Conservation (phyloP, 1,284 basidiomycete species). For the Leccinum subrobustum region DNA sequence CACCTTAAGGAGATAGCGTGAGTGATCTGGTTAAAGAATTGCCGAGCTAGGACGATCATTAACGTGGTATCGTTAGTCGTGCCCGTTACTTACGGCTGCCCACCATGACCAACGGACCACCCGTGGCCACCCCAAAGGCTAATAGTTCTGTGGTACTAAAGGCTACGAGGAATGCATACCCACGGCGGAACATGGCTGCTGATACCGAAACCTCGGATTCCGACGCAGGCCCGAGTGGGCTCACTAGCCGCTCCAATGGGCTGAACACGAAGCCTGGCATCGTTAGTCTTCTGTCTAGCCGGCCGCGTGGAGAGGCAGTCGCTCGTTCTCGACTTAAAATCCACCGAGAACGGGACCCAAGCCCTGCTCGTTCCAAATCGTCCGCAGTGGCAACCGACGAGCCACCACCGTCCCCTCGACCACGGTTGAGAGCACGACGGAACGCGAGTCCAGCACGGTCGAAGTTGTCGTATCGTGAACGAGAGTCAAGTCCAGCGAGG, state of each 20-base stretch:
- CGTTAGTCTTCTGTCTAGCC: conserved; percentile 41
- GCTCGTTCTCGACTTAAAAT: conserved; percentile 29
- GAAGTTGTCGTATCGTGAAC: conserved; percentile 28
- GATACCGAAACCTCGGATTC: conserved; percentile 34
- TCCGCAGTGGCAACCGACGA: conserved; percentile 29
- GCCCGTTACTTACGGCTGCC: conserved; percentile 72
- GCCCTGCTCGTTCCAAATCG: conserved; percentile 40
- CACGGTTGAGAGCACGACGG: conserved; percentile 24
- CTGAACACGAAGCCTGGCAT: conserved; percentile 34
- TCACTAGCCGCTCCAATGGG: conserved; percentile 26
- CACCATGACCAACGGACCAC: conserved; percentile 36
- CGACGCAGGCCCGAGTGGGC: conserved; percentile 27
- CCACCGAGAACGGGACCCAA: conserved; percentile 36
- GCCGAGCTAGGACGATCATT: conserved; percentile 20
- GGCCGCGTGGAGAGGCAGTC: conserved; percentile 32
- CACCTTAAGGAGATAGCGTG: conserved; percentile 80
- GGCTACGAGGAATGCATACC: conserved; percentile 31
- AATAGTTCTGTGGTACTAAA: conserved; percentile 20
- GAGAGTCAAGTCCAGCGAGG: conserved; percentile 29
- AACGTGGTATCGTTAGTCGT: conserved; percentile 39
- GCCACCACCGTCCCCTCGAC: conserved; percentile 32
- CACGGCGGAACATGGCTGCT: conserved; percentile 30
- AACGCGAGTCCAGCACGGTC: conserved; percentile 33
- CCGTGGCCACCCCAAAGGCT: conserved; percentile 22
- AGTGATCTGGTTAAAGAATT: conserved; percentile 35